Base-by-base conservation (phyloP, 2,329 filamentous ascomycete genomes). In the Colletotrichum sp. region DNA sequence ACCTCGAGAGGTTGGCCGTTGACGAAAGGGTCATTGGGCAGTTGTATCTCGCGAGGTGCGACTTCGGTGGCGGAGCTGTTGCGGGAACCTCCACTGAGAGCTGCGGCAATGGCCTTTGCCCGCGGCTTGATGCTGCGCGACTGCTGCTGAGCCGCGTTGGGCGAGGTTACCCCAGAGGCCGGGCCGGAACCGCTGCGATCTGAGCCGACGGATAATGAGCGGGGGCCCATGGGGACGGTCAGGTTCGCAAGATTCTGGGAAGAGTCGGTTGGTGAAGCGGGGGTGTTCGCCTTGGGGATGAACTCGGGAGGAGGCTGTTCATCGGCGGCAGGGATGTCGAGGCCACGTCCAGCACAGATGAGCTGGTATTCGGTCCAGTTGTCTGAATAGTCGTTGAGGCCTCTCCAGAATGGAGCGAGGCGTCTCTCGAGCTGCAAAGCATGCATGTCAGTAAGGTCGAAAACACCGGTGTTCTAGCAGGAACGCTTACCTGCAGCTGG, bases 1-100 rank as follows among this genome's bases (percentile, higher is more conserved):
- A 96, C 96, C 85, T 99, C 97, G 62, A 99, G 89, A 1, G 95
- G 94, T 80, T 98, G 95, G n/a, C 97, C 96, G 80, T 99, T 98
- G 60, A 99, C 95, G 80, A 94, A 96, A 0, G 95, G 95, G 79
- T 98, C 96, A 77, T 93, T 90, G 0, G 96, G 94, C 4, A 98
- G 88, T 75, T 92, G 89, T n/a, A 96, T 87, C 85, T 98, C 96
- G 78, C 94, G 93, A 2, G 95, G 95, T 0, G 89, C 86, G 79
- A 96, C 88, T 72, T 98, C 96, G 7, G 91, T 89, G 55, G 93
- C 91, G 0, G 94, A 94, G 65, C 89, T 90, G 81, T 95, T 95
- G 68, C 93, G 93, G 2, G 94, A 95, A n/a, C 91, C 90, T 6
- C 92, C 88, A 52, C 92, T 95, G 3, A 96, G 91, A 3, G 96